Base-by-base conservation (phyloP, 2,329 filamentous ascomycete genomes). In the Cordyceps cicadae region DNA sequence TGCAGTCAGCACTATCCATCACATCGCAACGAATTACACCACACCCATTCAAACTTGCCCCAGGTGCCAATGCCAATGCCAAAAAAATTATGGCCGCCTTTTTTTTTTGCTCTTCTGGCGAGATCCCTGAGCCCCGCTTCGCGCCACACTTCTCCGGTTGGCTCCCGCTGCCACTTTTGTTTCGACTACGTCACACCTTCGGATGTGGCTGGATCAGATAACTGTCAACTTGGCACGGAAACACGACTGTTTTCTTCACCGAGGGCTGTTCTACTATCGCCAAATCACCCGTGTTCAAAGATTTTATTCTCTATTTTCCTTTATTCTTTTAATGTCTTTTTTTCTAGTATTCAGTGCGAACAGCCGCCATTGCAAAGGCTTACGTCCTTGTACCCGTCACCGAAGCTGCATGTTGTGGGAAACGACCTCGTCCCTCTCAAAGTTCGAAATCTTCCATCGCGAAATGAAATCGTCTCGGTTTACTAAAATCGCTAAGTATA, bases 401-500 rank as follows among this genome's bases (percentile, higher is more conserved):
- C 54, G 54, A 21, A 68, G 68, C 59, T 70, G 70, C 64, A 73
- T 68, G 52, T 74, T 75, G 32, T 67, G 65, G 12, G 66, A 66
- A 60, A 80, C 70, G 32, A 83, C 76, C 21, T 78, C 66, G 19
- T 79, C 70, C n/a, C 75, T 73, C 0, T 74, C 67, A 63, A 82
- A 85, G 69, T 89, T 92, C 3, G 87, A 87, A 67, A 88, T 86
- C 64, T 87, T 82, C 78, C 87, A 91, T 62, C 87, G 82, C 17
- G 89, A 93, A 63, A 90, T 78, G 65, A 87, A 95, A 71, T 95
- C 91, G 66, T 95, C 91, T 39, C 85, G 84, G 66, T 88, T 89
- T 66, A 91, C 89, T 92, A 24, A 5, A 34, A 4, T 15, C 12
- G 15, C 46, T 66, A 26, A 66, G 64, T 41, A 37, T 39, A 29